A percentile compares a stretch with the other conserved stretches of the same genome.
Evolutionary conservation across 257 asterid species (phyloP).

Genomic region (Salvia hispanica): DNA sequence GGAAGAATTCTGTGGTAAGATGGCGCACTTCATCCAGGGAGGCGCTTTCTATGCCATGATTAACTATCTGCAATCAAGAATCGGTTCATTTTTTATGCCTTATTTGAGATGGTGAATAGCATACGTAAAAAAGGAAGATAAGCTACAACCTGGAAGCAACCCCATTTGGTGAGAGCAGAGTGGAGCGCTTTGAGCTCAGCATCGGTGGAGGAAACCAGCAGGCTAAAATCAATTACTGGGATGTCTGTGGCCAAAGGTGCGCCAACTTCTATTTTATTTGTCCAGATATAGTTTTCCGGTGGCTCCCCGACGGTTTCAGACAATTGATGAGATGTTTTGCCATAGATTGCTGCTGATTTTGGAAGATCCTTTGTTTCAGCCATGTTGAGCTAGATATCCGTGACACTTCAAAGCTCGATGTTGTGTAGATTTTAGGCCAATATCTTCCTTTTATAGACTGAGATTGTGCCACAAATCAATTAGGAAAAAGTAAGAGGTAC

Average conservation of each 20-base stretch:
- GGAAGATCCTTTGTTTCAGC: slow-evolving; percentile 16
- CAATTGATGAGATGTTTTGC: slow-evolving; percentile 45
- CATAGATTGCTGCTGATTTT: slow-evolving; percentile 16
- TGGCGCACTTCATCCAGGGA: slow-evolving; percentile 9
- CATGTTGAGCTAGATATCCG: slow-evolving; percentile 25
- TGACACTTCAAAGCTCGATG: background rate
- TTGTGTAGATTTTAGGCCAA: background rate
- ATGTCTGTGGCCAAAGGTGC: slow-evolving; percentile 38
- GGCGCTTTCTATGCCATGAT: slow-evolving; percentile 55
- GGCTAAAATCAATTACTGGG: slow-evolving; percentile 47
- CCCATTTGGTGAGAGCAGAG: slow-evolving; percentile 54
- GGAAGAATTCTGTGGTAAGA: slow-evolving; percentile 39
- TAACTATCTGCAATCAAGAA: slow-evolving; percentile 43
- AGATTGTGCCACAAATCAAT: background rate
- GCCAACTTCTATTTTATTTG: slow-evolving; percentile 25
- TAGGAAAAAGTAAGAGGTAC: no score
- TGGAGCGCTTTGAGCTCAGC: slow-evolving; percentile 46
- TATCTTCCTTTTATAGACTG: background rate
- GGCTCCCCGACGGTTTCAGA: slow-evolving; percentile 41
- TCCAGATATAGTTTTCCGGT: slow-evolving; percentile 43
- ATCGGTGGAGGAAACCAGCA: slow-evolving; percentile 19
- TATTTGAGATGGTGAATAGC: no score
- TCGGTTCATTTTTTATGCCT: background rate
- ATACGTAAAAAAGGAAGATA: background rate
- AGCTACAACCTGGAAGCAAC: slow-evolving; percentile 62